Base-by-base conservation (phyloP, 441 rosid genomes). In the Manihot esculenta region DNA sequence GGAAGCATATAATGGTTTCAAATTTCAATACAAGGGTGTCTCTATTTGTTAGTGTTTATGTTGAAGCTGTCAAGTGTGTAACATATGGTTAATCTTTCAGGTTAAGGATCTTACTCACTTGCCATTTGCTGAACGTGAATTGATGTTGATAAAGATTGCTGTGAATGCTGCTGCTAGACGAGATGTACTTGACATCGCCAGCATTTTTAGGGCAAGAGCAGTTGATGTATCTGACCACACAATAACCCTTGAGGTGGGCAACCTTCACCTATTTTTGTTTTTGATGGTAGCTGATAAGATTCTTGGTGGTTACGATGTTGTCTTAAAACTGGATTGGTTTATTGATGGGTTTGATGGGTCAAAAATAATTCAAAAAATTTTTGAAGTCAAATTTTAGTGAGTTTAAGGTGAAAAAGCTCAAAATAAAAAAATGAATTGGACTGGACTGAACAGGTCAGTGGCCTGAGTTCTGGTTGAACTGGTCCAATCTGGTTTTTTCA, bases 211-310 rank as follows among this genome's bases (percentile, higher is more conserved):
- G 69, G 97, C 92, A 53, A 87, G 80, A 73, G 87, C 93, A 23
- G 76, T 93, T 80, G 98, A 90, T 78, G 97, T 90, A 21, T 93
- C 95, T 63, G 95, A 89, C 77, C 98, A 93, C 66, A 93, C 97
- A 14, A 80, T 93, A 62, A 93, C 95, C 60, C 93, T 93, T 48
- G 98, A 93, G 98, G 97, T 89, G 58, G 63, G 23, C 62, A 38
- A 24, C 60, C 59, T 53, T 45, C n/a, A 26, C 9, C 6, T 27
- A n/a, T 17, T 48, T n/a, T 55, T 15, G 27, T 21, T n/a, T 20
- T 62, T 14, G 24, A 35, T 61, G 30, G 55, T 47, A 20, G 61
- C 60, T 26, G 18, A 30, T 72, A 49, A 14, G 14, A 18, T 54
- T 23, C 6, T 26, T 54, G 44, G 30, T 62, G 8, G 9, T 50